Evolutionary conservation across 768 basidiomycete species (phyloP), one percentile per base, ranked within the genome.

Genomic region (Mycena leptocephala): DNA sequence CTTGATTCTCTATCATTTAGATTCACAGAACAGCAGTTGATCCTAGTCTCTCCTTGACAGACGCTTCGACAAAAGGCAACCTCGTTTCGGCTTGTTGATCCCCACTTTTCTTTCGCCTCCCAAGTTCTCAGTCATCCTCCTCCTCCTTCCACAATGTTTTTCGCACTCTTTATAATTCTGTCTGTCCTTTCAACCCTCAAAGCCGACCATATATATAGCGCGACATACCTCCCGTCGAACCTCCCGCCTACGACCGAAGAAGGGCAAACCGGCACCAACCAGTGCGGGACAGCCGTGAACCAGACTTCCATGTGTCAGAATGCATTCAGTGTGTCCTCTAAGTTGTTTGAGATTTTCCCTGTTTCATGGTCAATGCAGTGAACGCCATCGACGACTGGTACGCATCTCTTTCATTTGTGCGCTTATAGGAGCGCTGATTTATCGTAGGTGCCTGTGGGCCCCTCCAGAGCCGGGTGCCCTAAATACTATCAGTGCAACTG

Each of bases 401-500:
- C 5, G 33, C 24, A 61, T 8, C 62, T 28, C 0, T 43, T 18
- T 56, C 43, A 22, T 28, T 39, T 16, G 24, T n/a, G n/a, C 20
- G 37, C 64, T 64, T 64, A 53, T 32, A 28, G 51, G 11, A 26
- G 30, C 53, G 16, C n/a, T 69, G 64, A 39, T 59, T 58, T 7
- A 16, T 72, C 93, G 91, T 93, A 94, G 85, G 80, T 89, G 88
- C 66, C 74, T 89, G 16, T 88, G 85, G 80, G 83, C 83, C 2
- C 86, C 88, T 9, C 90, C 92, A 2, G 76, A 87, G 24, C 88
- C 89, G 39, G 90, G 89, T 5, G 84, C 90, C 1, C 84, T 84
- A 70, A 89, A 90, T 46, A 86, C 84, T 58, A 92, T 94, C 76
- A 92, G 90, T 22, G 87, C 92, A 79, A 91, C 89, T 3, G 92